Conservation (phyloP, 73 alveolate species). For the Symbiodinium natans region DNA sequence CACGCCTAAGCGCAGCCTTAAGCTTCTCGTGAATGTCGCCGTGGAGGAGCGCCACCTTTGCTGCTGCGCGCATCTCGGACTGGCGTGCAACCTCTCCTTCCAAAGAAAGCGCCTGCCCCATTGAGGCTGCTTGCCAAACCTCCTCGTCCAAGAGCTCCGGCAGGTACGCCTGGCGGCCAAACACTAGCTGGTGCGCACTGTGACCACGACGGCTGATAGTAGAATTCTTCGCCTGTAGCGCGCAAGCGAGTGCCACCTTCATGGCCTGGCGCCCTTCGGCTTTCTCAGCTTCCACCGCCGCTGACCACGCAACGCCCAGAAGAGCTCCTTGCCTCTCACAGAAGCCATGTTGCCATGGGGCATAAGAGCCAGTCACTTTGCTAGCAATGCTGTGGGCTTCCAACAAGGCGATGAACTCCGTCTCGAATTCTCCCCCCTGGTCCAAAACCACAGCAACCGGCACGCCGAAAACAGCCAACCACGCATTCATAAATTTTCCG, state of each 20-base stretch:
- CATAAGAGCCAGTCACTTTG: background rate
- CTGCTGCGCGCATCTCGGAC: background rate
- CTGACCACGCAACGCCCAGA: background rate
- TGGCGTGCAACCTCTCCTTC: background rate
- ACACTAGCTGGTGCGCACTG: background rate
- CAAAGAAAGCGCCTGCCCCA: background rate
- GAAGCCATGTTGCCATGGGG: conserved; percentile 7
- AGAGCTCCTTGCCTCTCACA: background rate
- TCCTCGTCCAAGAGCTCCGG: conserved; percentile 21
- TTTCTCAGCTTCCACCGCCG: background rate
- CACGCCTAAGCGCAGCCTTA: background rate
- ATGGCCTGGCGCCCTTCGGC: background rate
- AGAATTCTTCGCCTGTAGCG: background rate
- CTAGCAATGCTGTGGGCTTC: background rate
- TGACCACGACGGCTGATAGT: background rate
- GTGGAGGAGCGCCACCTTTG: background rate
- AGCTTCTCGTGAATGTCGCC: background rate
- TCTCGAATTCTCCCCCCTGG: conserved; percentile 6
- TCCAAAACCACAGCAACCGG: background rate
- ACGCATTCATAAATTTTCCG: background rate
- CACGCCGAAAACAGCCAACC: background rate
- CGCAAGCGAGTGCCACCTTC: background rate
- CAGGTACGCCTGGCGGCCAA: background rate
- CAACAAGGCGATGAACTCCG: background rate
- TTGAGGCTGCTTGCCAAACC: background rate